phyloP scores from a whole-genome alignment of 1,284 basidiomycete genomes.

The Austropuccinia psidii region DNA sequence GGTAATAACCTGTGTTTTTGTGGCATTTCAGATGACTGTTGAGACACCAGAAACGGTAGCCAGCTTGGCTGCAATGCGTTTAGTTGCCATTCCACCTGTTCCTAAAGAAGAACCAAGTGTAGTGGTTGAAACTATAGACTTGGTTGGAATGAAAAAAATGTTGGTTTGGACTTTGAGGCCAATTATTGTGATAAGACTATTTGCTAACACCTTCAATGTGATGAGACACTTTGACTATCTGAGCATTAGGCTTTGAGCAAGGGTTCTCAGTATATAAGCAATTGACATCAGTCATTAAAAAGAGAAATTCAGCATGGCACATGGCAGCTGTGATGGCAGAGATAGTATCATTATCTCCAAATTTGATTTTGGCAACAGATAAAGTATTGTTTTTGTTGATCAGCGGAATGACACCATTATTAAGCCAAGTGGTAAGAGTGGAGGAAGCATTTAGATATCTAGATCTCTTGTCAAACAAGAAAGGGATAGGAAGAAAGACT shows the following conservation, averaged over 20 bases:
- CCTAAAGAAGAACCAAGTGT: constrained; percentile 88
- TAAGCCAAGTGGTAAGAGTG: constrained; percentile 76
- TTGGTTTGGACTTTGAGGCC: constrained; percentile 50
- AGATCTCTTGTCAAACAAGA: constrained; percentile 59
- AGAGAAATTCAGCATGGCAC: constrained; percentile 94
- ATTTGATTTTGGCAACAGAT: constrained; percentile 73
- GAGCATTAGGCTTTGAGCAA: constrained; percentile 73
- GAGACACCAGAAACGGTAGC: constrained; percentile 93
- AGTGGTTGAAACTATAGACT: constrained; percentile 66
- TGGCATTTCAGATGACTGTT: constrained; percentile 68
- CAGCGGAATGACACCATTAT: constrained; percentile 84
- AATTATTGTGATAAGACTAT: no score
- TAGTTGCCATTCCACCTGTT: constrained; percentile 99
- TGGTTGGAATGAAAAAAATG: not conserved
- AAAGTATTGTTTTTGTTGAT: constrained; percentile 97
- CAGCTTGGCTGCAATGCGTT: constrained; percentile 94
- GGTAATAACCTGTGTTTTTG: constrained; percentile 6
- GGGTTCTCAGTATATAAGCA: constrained; percentile 94
- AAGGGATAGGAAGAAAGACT: no score
- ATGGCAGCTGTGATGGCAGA: constrained; percentile 95
- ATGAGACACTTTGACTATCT: constrained; percentile 68
- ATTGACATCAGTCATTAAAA: constrained; percentile 93
- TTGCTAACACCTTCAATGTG: constrained; percentile 73
- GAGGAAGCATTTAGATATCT: constrained; percentile 90
- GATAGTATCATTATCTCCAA: constrained; percentile 96